These are phyloP conservation scores for Curvularia eragrostidis DNA, from an alignment of 2,329 filamentous ascomycete species.

Conservation along the genomic window DNA sequence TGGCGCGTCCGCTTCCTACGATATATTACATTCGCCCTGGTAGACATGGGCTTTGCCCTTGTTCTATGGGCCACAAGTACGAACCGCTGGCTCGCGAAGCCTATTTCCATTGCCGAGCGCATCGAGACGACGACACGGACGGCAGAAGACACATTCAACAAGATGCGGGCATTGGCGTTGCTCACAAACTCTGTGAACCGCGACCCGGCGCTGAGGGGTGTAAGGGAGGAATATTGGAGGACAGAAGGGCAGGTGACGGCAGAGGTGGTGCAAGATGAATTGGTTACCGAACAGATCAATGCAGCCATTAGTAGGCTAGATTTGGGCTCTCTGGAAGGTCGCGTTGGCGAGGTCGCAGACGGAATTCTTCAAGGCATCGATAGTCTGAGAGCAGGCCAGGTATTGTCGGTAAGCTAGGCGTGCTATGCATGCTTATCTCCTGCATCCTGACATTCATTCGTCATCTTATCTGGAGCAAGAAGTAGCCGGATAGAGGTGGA, in stretches of 20 bases:
- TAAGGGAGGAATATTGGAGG: conserved; percentile 77
- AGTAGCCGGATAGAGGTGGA: conserved; percentile 37
- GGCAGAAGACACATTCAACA: conserved; percentile 67
- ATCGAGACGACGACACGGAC: conserved; percentile 65
- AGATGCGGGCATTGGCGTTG: conserved; percentile 74
- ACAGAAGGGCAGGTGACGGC: conserved; percentile 76
- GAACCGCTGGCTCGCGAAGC: conserved; percentile 74
- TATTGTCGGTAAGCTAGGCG: conserved; percentile 11
- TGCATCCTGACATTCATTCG: conserved; percentile 9
- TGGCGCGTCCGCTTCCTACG: conserved; percentile 73
- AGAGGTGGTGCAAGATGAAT: conserved; percentile 78
- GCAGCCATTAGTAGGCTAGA: conserved; percentile 71
- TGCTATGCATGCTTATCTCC: conserved; percentile 3
- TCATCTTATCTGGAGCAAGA: conserved; percentile 11
- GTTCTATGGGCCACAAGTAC: conserved; percentile 80
- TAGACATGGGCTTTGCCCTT: conserved; percentile 69
- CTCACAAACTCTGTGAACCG: conserved; percentile 80
- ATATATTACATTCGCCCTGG: conserved; percentile 65
- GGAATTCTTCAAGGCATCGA: conserved; percentile 45
- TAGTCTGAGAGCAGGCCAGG: conserved; percentile 23
- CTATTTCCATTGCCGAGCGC: conserved; percentile 68
- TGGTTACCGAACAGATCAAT: conserved; percentile 74
- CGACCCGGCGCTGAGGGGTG: conserved; percentile 72
- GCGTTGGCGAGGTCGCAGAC: conserved; percentile 63
- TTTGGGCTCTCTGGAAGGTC: conserved; percentile 64